phyloP scores from a whole-genome alignment of 192 early-diverging fungal genomes.

The Phlyctochytrium arcticum region DNA sequence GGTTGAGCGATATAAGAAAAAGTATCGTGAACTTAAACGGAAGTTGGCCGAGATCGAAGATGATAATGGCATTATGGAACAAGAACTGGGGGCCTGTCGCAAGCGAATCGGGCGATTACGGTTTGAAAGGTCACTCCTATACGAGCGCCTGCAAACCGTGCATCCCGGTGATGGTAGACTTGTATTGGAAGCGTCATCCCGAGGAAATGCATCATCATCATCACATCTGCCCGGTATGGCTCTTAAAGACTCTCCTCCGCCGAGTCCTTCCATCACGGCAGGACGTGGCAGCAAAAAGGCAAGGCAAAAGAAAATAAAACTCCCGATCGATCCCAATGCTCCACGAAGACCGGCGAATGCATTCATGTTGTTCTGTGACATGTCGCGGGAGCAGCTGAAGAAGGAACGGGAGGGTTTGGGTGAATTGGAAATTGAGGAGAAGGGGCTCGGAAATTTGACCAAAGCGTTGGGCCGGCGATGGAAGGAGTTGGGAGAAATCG shows the following conservation, averaged over 20 bases:
- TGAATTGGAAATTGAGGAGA: constrained; percentile 5
- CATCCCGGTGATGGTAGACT: no score
- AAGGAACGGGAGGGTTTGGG: constrained; percentile 18
- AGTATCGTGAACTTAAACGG: constrained; percentile 14
- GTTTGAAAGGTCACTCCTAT: constrained; percentile 7
- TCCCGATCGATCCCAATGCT: constrained; percentile 26
- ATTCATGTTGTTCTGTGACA: constrained; percentile 35
- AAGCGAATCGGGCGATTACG: constrained; percentile 2
- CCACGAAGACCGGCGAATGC: constrained; percentile 33
- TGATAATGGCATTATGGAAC: not conserved
- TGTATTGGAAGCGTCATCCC: no score
- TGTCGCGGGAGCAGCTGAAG: constrained; percentile 24
- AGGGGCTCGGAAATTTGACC: constrained; percentile 15
- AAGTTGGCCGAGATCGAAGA: constrained; percentile 20
- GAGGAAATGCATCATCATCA: no score
- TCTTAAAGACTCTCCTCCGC: no score
- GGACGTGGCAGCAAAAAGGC: not conserved
- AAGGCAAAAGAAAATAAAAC: not conserved
- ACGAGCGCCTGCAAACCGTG: constrained; percentile 5
- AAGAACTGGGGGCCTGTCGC: not conserved
- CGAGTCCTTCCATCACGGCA: not conserved
- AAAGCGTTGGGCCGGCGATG: constrained; percentile 23
- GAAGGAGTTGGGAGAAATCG: constrained; percentile 7
- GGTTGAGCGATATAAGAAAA: constrained; percentile 11
- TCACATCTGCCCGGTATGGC: no score